These are phyloP conservation scores for Venturia nashicola DNA, from an alignment of 2,329 filamentous ascomycete species.

Conservation along the genomic window DNA sequence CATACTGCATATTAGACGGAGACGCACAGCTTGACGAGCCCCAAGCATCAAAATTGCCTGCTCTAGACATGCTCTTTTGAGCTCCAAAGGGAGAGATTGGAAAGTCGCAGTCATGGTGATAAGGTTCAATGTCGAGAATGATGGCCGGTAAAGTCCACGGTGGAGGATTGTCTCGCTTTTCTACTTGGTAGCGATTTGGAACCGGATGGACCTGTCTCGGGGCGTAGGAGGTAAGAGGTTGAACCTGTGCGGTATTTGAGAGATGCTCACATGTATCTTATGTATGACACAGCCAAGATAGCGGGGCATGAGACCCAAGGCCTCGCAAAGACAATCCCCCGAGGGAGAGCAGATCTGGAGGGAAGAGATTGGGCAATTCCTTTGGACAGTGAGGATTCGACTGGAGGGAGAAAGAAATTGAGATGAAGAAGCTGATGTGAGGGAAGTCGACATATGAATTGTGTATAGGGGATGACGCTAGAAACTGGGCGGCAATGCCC, in stretches of 20 bases:
- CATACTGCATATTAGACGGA: neutral
- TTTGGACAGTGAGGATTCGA: too few relatives aligned
- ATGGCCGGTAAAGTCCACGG: neutral
- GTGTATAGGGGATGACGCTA: neutral
- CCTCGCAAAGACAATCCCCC: neutral
- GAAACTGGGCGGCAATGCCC: neutral
- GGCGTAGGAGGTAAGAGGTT: neutral
- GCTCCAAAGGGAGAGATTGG: neutral
- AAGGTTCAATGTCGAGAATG: too few relatives aligned
- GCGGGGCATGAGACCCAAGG: neutral
- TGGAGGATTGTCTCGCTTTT: neutral
- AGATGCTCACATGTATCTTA: neutral
- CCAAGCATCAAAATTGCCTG: neutral
- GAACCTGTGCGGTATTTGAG: neutral
- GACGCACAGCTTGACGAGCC: neutral
- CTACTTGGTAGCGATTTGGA: neutral
- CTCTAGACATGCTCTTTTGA: conserved; percentile 1
- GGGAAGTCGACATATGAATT: neutral
- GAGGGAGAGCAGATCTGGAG: neutral
- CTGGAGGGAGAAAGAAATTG: neutral
- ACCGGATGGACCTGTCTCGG: neutral
- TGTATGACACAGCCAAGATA: neutral
- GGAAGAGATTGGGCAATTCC: too few relatives aligned
- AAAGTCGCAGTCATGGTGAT: neutral
- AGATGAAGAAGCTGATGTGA: neutral